Conservation (phyloP, 495 filamentous ascomycete genomes). For the Chaetomium tenue region DNA sequence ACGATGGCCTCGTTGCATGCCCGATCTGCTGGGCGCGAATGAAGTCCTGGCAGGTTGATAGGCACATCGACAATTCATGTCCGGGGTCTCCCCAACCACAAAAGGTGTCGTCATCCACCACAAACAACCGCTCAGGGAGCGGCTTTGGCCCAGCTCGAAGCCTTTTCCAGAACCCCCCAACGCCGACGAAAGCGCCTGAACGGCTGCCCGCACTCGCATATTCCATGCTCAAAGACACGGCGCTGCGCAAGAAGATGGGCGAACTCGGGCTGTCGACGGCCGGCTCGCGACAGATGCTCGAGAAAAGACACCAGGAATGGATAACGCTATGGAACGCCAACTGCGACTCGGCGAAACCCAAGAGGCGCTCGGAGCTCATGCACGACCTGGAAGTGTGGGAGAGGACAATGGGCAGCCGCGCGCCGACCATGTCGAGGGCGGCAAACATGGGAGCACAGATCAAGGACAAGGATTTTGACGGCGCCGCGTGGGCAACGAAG, state of each 20-base stretch:
- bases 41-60: slow-evolving; percentile 69
- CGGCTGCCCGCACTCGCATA: slow-evolving; percentile 78
- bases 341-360: slow-evolving; percentile 74
- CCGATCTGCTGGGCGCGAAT: slow-evolving; percentile 76
- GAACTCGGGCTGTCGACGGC: slow-evolving; percentile 77
- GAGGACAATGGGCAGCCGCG: slow-evolving; percentile 60
- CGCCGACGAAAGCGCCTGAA: slow-evolving; percentile 33
- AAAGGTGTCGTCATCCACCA: neutral
- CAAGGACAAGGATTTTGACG: slow-evolving; percentile 83
- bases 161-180: slow-evolving; percentile 17
- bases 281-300: slow-evolving; percentile 64
- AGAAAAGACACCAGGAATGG: slow-evolving; percentile 88
- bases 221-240: slow-evolving; percentile 70
- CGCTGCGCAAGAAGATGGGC: slow-evolving; percentile 72
- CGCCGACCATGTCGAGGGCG: slow-evolving; percentile 36
- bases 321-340: slow-evolving; percentile 95
- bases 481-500: slow-evolving; percentile 66
- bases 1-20: slow-evolving; percentile 76
- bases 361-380: slow-evolving; percentile 66
- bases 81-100: slow-evolving; percentile 39
- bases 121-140: slow-evolving; percentile 29
- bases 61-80: slow-evolving; percentile 70
- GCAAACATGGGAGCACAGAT: slow-evolving; percentile 41
- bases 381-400: slow-evolving; percentile 84
- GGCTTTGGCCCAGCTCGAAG: slow-evolving; percentile 21